Percentiles rank a stretch among this genome's conserved stretches.
These are phyloP conservation scores for Colletotrichum agaves DNA, from an alignment of 2,329 filamentous ascomycete species.

Conservation along the genomic window DNA sequence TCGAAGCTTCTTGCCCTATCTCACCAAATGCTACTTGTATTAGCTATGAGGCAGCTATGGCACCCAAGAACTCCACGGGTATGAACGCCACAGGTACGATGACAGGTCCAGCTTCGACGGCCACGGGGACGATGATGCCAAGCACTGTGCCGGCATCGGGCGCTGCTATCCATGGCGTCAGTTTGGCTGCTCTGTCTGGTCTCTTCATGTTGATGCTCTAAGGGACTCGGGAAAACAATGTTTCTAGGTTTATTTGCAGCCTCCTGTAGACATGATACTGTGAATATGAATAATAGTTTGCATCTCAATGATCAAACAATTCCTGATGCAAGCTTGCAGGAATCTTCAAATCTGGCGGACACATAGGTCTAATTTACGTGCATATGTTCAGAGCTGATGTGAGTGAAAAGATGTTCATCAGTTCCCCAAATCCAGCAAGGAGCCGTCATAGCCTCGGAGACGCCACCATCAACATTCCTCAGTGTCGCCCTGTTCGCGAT, in stretches of 20 bases:
- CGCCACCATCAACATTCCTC: too few relatives aligned
- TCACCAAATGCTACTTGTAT: slow-evolving; percentile 58
- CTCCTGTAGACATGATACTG: not conserved
- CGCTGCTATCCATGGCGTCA: not conserved
- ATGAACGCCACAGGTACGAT: slow-evolving; percentile 21
- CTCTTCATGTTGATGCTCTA: not conserved
- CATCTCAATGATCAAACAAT: too few relatives aligned
- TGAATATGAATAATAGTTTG: not conserved
- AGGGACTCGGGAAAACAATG: not conserved
- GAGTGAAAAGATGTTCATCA: too few relatives aligned
- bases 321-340: too few relatives aligned
- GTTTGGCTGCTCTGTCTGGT: not conserved
- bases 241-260: not conserved
- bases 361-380: too few relatives aligned
- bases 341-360: too few relatives aligned
- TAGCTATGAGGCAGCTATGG: slow-evolving; percentile 51
- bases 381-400: too few relatives aligned
- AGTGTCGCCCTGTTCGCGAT: too few relatives aligned
- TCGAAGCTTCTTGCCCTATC: slow-evolving; percentile 59
- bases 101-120: not conserved
- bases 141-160: slow-evolving; percentile 23
- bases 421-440: too few relatives aligned
- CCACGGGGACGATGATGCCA: not conserved
- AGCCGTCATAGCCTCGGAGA: too few relatives aligned
- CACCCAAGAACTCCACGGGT: slow-evolving; percentile 28